These are phyloP conservation scores for Penicillium fuscoglaucum DNA, from an alignment of 2,329 filamentous ascomycete species.

Conservation along the genomic window DNA sequence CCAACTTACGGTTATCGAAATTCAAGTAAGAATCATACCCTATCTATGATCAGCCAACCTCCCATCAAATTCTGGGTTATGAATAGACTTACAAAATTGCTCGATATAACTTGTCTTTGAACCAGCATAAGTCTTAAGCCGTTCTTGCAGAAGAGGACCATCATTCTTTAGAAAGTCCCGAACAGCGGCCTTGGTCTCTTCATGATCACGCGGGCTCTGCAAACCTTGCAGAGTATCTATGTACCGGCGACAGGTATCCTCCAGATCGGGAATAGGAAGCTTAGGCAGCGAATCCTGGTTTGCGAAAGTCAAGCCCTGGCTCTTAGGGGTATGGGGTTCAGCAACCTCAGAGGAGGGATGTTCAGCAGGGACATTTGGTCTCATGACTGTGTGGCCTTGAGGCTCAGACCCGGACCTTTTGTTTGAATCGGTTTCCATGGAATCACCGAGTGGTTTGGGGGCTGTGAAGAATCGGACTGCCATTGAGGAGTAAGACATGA, in stretches of 20 bases:
- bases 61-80: background rate
- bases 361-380: slow-evolving; percentile 19
- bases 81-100: slow-evolving; percentile 78
- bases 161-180: slow-evolving; percentile 79
- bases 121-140: slow-evolving; percentile 83
- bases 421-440: slow-evolving; percentile 51
- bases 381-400: slow-evolving; percentile 27
- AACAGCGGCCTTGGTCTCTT: slow-evolving; percentile 76
- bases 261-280: slow-evolving; percentile 87
- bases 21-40: slow-evolving; percentile 99
- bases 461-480: slow-evolving; percentile 70
- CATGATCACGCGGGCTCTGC: slow-evolving; percentile 76
- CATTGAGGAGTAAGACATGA: slow-evolving; percentile 60
- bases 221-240: slow-evolving; percentile 76
- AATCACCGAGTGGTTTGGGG: slow-evolving; percentile 71
- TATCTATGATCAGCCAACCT: slow-evolving; percentile 40
- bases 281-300: slow-evolving; percentile 86
- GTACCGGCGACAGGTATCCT: slow-evolving; percentile 75
- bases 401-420: slow-evolving; percentile 10
- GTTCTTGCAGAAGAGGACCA: slow-evolving; percentile 82
- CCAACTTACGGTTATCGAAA: slow-evolving; percentile 73
- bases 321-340: slow-evolving; percentile 37
- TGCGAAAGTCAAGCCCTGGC: slow-evolving; percentile 80
- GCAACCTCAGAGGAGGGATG: slow-evolving; percentile 13
- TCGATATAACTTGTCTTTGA: slow-evolving; percentile 96